Evolutionary conservation across 73 alveolate genomes (phyloP).

Genomic region (Paramecium octaurelia): DNA sequence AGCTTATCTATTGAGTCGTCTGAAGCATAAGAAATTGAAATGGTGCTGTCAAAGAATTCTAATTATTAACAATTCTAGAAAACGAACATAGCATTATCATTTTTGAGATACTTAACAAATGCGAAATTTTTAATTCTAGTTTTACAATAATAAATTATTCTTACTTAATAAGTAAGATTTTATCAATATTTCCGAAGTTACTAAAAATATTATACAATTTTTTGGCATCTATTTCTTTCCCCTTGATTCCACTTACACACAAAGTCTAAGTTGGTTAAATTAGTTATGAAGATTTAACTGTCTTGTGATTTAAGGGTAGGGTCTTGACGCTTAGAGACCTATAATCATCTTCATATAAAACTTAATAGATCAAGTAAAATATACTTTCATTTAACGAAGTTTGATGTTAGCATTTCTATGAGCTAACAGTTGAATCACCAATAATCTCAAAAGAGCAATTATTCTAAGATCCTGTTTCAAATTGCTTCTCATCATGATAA

Average conservation of each 20-base stretch:
- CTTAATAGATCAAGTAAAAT: neutral
- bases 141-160: neutral
- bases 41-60: neutral
- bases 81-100: neutral
- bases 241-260: neutral
- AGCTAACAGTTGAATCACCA: neutral
- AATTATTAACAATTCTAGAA: slow-evolving; percentile 13
- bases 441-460: neutral
- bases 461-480: neutral
- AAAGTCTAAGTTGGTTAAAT: neutral
- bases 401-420: neutral
- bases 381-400: slow-evolving; percentile 23
- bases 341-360: neutral
- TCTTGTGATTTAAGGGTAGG: neutral
- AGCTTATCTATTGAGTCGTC: slow-evolving; percentile 42
- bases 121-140: slow-evolving; percentile 24
- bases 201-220: slow-evolving; percentile 14
- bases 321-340: neutral
- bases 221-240: neutral
- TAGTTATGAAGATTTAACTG: neutral
- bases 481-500: neutral
- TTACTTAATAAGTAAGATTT: neutral
- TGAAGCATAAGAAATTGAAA: neutral
- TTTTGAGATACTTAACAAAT: neutral
- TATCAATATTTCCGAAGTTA: slow-evolving; percentile 41